Base-by-base conservation (phyloP, 345 rosid species). In the Angophora floribunda region DNA sequence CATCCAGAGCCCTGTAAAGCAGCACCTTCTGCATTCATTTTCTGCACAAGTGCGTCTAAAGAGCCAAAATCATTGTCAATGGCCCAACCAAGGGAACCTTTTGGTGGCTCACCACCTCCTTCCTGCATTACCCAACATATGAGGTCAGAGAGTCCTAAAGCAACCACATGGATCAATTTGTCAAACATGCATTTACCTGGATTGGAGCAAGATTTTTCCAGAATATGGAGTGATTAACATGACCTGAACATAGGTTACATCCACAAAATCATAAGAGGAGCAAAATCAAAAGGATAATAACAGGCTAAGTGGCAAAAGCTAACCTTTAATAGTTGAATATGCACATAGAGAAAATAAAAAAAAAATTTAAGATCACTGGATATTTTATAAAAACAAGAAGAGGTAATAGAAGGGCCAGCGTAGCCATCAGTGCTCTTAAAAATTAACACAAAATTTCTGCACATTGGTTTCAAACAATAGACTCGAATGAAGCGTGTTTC, bases 1-100 rank as follows among this genome's bases (percentile, higher is more conserved):
- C 99, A 98, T 91, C 99, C 99, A 51, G 99, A 98, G 85, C 99
- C 99, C 92, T 98, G 99, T 49, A 98, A 13, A 90, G 98, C 97
- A 89, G 98, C 98, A 92, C 99, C 99, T 91, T 98, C 99, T 22
- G 96, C 90, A 87, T 65, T 96, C 93, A 97, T 97, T 91, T 97
- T 98, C 44, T 94, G 92, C n/a, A 96, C 92, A 92, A 98, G 90
- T 82, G 93, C 92, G 22, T 97, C 98, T n/a, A 98, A 65, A 59
- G 98, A 96, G 50, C 99, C 99, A 93, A 95, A 98, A 89, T 95
- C 89, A 55, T 92, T 52, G 88, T 96, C 98, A 89, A 97, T 97
- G 67, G 98, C 98, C 87, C 93, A 88, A 3, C 98, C 99, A 86
- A 98, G 92, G 52, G 97, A 89, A 75, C 94, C 93, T 21, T 96